Base-by-base conservation (phyloP, 73 alveolate genomes). In the Paramecium octaurelia region DNA sequence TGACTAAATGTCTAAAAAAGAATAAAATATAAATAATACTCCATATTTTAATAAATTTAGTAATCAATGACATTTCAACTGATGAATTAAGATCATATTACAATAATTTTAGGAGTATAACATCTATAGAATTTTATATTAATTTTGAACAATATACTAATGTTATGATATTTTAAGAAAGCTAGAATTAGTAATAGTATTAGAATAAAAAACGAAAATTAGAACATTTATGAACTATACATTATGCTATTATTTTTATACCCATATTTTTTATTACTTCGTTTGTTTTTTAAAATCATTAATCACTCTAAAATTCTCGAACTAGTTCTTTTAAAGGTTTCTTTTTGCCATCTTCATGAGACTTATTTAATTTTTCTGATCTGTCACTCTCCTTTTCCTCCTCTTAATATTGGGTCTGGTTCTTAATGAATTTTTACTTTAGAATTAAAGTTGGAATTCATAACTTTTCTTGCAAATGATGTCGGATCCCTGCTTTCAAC, bases 281-380 rank as follows among this genome's bases (percentile, higher is more conserved):
- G 50, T 14, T 27, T 6, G 20, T 48, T 64, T 64, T 27, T 64
- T 64, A 27, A 64, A 27, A 64, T 64, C 84, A 64, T 34, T 64
- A 64, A 64, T 64, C 84, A 34, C 84, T 64, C 29, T 64, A 64
- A 27, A 64, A 64, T 64, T 64, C 84, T 64, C 84, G 84, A 64
- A 64, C 84, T 64, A 64, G 31, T 34, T 64, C 84, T 64, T 64
- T 64, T 27, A 64, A 34, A 64, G 84, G 84, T 24, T 64, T 64
- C 44, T 64, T 64, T 34, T 64, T 64, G 16, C 84, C 84, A 31
- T 64, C 84, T 34, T 64, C 50, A 64, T 31, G 27, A 12, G 84
- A 64, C 29, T 64, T 64, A 64, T 64, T 64, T 27, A 64, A 34
- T 64, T 31, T 64, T 6, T 64, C 84, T 10, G 84, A 64, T 31